Evolutionary conservation across 148 eudicot species (phyloP).

Genomic region (Euryodendron excelsum): DNA sequence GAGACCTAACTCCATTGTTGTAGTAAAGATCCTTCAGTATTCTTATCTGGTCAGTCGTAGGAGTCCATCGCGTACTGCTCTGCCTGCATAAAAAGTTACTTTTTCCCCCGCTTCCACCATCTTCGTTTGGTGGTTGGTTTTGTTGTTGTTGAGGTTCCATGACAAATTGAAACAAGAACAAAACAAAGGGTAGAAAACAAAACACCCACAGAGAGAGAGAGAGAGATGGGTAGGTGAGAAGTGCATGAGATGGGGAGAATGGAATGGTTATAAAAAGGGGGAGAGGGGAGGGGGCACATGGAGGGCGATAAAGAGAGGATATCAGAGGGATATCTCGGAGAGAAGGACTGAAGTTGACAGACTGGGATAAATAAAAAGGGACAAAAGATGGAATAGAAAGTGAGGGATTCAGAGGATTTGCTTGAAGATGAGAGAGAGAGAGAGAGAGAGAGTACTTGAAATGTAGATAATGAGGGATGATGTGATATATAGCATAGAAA

Average conservation of each 20-base stretch:
- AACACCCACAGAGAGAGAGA: slow-evolving; percentile 20
- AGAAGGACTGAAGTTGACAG: slow-evolving; percentile 94
- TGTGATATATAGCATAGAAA: too few species aligned
- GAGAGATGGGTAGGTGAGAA: slow-evolving; percentile 14
- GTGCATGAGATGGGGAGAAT: slow-evolving; percentile 13
- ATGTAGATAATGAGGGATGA: too few species aligned
- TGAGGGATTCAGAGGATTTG: slow-evolving; percentile 38
- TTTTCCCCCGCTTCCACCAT: slow-evolving; percentile 18
- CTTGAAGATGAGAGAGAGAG: too few species aligned
- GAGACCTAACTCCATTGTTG: slow-evolving; percentile 85
- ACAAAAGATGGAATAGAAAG: slow-evolving; percentile 78
- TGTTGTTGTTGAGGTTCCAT: slow-evolving; percentile 51
- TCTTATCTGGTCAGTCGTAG: slow-evolving; percentile 90
- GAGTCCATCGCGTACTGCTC: slow-evolving; percentile 73
- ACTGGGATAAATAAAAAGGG: slow-evolving; percentile 47
- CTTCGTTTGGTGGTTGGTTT: slow-evolving; percentile 1
- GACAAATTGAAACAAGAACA: slow-evolving; percentile 3
- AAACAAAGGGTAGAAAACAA: slow-evolving; percentile 10
- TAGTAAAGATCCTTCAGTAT: slow-evolving; percentile 94
- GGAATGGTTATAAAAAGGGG: slow-evolving; percentile 17
- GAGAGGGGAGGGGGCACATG: slow-evolving; percentile 45
- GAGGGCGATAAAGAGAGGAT: slow-evolving; percentile 26
- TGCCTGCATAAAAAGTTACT: slow-evolving; percentile 61
- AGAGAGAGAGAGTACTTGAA: too few species aligned
- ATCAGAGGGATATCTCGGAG: slow-evolving; percentile 74